Base-by-base conservation (phyloP, 2,329 filamentous ascomycete species). In the Pestalotiopsis sp. region DNA sequence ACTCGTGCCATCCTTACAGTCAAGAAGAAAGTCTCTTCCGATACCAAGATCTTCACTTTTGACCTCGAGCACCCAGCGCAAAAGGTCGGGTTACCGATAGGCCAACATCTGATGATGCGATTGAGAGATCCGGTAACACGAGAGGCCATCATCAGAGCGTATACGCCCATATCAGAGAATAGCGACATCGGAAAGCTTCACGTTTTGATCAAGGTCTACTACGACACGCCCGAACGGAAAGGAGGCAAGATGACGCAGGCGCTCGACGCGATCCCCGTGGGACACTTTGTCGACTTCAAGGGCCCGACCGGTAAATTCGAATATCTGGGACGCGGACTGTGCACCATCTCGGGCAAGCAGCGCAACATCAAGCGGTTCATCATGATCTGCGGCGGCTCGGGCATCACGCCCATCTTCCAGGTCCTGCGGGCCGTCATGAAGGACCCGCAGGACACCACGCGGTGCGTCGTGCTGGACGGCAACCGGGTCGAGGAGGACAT, bases 321-420 rank as follows among this genome's bases (percentile, higher is more conserved):
- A 74, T 97, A 97, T 75, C 82, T 91, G 0, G 92, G 92, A 0
- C 80, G 83, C 0, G 94, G 94, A 0, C 71, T 80, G 2, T 93
- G 92, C 74, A 76, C 81, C 0, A 81, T 97, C 57, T 87, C 87
- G 39, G 87, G 87, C 0, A 84, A 82, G 23, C 78, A 83, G 68
- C 83, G 90, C 11, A 80, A 74, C 0, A 87, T 97, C 1, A 87
- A 86, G 66, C 87, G 86, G 13, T 93, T 97, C 78, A 84, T 92
- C 76, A 97, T 97, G 94, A 90, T 97, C 39, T 96, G 93, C 74
- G 95, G 88, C 14, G 95, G 95, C 5, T 93, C 89, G n/a, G 95
- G 95, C 0, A 92, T 98, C 75, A 97, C 95, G n/a, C 95, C 95
- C 0, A 93, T 97, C 71, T 96, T 91, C 77, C 93, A 96, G 76